Evolutionary conservation across 2,329 filamentous ascomycete species (phyloP).

Genomic region (Biscogniauxia marginata): DNA sequence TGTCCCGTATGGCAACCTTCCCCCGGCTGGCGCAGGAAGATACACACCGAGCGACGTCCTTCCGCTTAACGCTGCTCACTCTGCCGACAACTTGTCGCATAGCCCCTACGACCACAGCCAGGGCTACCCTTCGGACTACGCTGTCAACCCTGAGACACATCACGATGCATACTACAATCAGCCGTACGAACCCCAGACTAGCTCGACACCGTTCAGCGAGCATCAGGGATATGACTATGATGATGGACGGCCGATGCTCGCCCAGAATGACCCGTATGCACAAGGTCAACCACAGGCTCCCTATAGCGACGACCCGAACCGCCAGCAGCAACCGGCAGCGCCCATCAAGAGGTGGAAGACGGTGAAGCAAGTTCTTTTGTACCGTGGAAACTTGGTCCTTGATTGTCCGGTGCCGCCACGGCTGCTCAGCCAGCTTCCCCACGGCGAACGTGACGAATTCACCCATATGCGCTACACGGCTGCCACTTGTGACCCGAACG

Average conservation of each 20-base stretch:
- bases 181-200: conserved; percentile 70
- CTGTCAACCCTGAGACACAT: conserved; percentile 78
- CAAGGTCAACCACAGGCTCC: conserved; percentile 37
- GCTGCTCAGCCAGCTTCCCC: conserved; percentile 81
- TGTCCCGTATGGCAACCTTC: conserved; percentile 70
- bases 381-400: conserved; percentile 93
- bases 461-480: conserved; percentile 97
- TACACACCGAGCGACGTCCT: conserved; percentile 72
- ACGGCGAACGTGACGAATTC: conserved; percentile 89
- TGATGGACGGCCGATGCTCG: conserved; percentile 74
- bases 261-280: conserved; percentile 53
- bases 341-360: conserved; percentile 91
- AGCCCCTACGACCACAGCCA: conserved; percentile 45
- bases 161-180: conserved; percentile 85
- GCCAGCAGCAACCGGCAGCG: conserved; percentile 44
- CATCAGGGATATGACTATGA: conserved; percentile 67
- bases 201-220: conserved; percentile 57
- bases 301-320: conserved; percentile 44
- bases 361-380: conserved; percentile 96
- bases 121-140: conserved; percentile 64
- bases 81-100: conserved; percentile 49
- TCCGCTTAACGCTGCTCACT: conserved; percentile 75
- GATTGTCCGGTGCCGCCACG: conserved; percentile 93
- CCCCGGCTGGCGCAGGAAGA: conserved; percentile 53
- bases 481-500: conserved; percentile 95